Percentiles rank a stretch among this genome's conserved stretches.
Conservation (phyloP, 2,329 filamentous ascomycete genomes). For the Hawksworthiomyces lignivorus region DNA sequence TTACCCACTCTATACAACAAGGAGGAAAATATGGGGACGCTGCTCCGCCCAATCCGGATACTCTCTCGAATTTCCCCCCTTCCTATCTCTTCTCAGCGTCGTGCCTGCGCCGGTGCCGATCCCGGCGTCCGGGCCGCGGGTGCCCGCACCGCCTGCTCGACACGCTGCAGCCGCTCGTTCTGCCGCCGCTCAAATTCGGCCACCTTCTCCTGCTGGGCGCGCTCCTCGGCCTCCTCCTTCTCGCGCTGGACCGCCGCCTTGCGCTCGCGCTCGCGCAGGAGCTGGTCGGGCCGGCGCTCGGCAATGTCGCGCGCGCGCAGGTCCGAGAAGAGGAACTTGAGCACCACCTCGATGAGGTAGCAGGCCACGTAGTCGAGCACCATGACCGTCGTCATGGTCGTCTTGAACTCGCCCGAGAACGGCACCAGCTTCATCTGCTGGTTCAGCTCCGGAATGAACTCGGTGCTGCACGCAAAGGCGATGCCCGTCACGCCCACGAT, state of each 20-base stretch:
- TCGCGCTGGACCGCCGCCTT: constrained; percentile 49
- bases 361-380: constrained; percentile 78
- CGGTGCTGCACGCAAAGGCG: constrained; percentile 89
- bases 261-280: constrained; percentile 64
- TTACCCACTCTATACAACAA: too few relatives aligned
- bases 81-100: too few relatives aligned
- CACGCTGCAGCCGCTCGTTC: constrained; percentile 31
- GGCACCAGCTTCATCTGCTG: constrained; percentile 86
- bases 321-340: constrained; percentile 85
- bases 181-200: constrained; percentile 53
- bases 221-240: constrained; percentile 45
- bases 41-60: too few relatives aligned
- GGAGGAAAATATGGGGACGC: too few relatives aligned
- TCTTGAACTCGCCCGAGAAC: constrained; percentile 83
- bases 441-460: constrained; percentile 93
- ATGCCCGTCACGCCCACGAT: constrained; percentile 83
- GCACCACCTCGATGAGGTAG: constrained; percentile 75
- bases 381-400: constrained; percentile 78
- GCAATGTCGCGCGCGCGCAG: constrained; percentile 93
- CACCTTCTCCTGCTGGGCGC: constrained; percentile 45
- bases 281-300: constrained; percentile 74
- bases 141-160: constrained; percentile 1
- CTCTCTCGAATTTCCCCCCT: too few relatives aligned
- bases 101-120: too few relatives aligned
- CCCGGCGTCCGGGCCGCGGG: too few relatives aligned